These are phyloP conservation scores for Apiospora sp. DNA, from an alignment of 2,329 filamentous ascomycete species.

Conservation along the genomic window DNA sequence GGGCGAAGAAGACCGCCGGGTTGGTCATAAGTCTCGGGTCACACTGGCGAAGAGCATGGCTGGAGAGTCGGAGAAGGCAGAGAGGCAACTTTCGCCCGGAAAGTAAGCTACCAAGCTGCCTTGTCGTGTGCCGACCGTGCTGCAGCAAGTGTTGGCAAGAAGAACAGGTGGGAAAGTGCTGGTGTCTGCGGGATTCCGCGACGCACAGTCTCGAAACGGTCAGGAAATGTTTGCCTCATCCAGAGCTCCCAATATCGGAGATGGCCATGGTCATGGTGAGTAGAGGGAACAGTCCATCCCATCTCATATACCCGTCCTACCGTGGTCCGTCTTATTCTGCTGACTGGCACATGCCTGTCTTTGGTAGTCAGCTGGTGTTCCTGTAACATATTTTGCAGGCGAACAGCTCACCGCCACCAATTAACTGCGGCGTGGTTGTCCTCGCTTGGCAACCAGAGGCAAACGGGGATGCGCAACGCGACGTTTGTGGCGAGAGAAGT, in stretches of 20 bases:
- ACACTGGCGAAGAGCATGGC: conserved; percentile 34
- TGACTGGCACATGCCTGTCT: conserved; percentile 39
- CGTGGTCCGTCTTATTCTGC: conserved; percentile 37
- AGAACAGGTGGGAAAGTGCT: conserved; percentile 34
- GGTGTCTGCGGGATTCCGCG: conserved; percentile 43
- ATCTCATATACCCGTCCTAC: conserved; percentile 30
- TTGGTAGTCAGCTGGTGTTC: conserved; percentile 9
- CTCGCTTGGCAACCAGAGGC: not conserved
- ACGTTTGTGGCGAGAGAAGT: conserved; percentile 49
- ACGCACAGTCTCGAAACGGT: conserved; percentile 51
- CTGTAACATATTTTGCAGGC: conserved; percentile 4
- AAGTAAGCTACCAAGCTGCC: conserved; percentile 36
- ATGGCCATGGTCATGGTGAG: conserved; percentile 42
- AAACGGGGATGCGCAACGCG: conserved; percentile 48
- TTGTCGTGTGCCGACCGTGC: conserved; percentile 37
- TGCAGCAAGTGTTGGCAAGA: conserved; percentile 39
- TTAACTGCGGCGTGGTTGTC: not conserved
- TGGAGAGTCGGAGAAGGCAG: conserved; percentile 29
- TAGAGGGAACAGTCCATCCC: conserved; percentile 45
- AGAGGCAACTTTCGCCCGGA: conserved; percentile 31
- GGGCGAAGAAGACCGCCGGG: conserved; percentile 30
- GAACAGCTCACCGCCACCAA: conserved; percentile 8
- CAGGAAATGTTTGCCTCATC: conserved; percentile 51
- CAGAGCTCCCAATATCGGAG: conserved; percentile 50
- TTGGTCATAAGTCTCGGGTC: conserved; percentile 36